Base-by-base conservation (phyloP, 495 filamentous ascomycete genomes). In the Neurospora hispaniola region DNA sequence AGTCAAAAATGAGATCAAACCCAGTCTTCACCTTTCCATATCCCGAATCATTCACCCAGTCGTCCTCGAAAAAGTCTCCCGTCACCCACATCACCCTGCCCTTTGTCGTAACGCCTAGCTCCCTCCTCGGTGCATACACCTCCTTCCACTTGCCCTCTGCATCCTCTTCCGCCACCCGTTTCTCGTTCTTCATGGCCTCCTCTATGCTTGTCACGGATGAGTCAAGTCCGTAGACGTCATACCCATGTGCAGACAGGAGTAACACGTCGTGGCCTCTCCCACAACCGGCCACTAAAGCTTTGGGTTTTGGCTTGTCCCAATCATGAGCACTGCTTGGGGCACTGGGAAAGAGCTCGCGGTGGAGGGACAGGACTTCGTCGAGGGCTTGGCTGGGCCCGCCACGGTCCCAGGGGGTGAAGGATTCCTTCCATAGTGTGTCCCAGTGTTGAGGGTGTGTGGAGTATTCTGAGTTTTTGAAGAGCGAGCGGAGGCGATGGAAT, bases 1-100 rank as follows among this genome's bases (percentile, higher is more conserved):
- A 94, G 80, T 96, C 93, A 83, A 93, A 96, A 46, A 95, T 89
- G 38, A 96, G 77, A 82, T 96, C 92, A 82, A 94, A 94, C 42
- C 75, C 84, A 18, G 81, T 78, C 23, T 84, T 81, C 41, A 83
- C 74, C 18, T 79, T 35, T 66, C 54, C 54, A 35, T 66, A 66
- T 66, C 54, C 54, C 54, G 54, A 66, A 6, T 66, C 54, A 7
- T 66, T 35, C 14, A 66, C 54, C 54, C 87, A 94, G 14, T 84
- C 87, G 74, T 90, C 84, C 70, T 83, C 82, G 73, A 95, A 96
- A 81, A 94, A 96, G 76, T 95, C 90, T 9, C 89, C 92, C 18
- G 80, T 71, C 8, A 94, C 73, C 81, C 90, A 93, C 35, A 81
- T 87, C 35, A 88, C 84, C 2, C 74, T 82, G 0, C 92, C 92